Base-by-base conservation (phyloP, 108 stramenopile genomes). In the Pseudonitzschia multiseries region DNA sequence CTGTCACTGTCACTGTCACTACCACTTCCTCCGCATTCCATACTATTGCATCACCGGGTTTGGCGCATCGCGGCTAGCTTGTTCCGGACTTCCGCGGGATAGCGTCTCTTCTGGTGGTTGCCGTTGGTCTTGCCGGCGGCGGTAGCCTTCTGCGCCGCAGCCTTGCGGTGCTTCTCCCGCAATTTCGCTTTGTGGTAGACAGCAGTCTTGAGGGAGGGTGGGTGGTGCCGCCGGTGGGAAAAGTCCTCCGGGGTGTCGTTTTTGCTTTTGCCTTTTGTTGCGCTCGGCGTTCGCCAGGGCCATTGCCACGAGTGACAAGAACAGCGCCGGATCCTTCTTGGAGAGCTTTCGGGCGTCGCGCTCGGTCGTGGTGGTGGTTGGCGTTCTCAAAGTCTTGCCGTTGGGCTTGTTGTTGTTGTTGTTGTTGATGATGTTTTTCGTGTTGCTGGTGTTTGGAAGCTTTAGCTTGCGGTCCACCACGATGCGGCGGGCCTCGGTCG, bases 401-500 rank as follows among this genome's bases (percentile, higher is more conserved):
- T n/a, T n/a, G n/a, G n/a, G n/a, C n/a, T n/a, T n/a, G n/a, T n/a
- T n/a, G n/a, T n/a, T n/a, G n/a, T n/a, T n/a, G n/a, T n/a, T n/a
- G n/a, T n/a, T n/a, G n/a, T n/a, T n/a, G n/a, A n/a, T n/a, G n/a
- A n/a, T n/a, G n/a, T n/a, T n/a, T n/a, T n/a, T n/a, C n/a, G 6
- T 36, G 36, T 9, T 54, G 8, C 8, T 15, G 4, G 24, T 54
- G n/a, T 15, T 15, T 8, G n/a, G 8, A 0, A 54, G 8, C 14
- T 13, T 13, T 1, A 62, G 33, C 0, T 40, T 12, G 4, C 61
- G 61, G 29, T 62, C 61, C 32, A 62, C n/a, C 0, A 40, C n/a
- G 40, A 62, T 40, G 2, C 61, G 61, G n/a, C 61, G 61, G 32
- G 61, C 61, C 29, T 62, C 61, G 29, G 61, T 62, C 12, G 61